Percentiles rank a stretch among this genome's conserved stretches.
Conservation (phyloP, 805 yeast genomes). For the Henningerozyma blattae region DNA sequence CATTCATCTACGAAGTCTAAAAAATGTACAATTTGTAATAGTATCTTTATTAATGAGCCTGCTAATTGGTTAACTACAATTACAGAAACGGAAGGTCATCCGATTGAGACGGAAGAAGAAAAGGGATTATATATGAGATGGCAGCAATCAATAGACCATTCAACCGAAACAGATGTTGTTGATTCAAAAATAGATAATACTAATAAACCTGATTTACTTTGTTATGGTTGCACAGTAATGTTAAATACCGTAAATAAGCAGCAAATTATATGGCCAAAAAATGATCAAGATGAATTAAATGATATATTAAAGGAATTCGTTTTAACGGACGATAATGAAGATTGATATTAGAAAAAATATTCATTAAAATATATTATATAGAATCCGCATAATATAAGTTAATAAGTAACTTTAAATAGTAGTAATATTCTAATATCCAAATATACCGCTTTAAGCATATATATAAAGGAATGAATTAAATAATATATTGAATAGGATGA, state of each 20-base stretch:
- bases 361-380: too few relatives aligned
- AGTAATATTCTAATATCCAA: too few relatives aligned
- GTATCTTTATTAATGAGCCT: slow-evolving; percentile 43
- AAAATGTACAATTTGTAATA: slow-evolving; percentile 49
- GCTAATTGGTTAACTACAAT: slow-evolving; percentile 56
- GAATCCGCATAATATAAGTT: too few relatives aligned
- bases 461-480: too few relatives aligned
- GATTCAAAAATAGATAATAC: slow-evolving; percentile 3
- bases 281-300: slow-evolving; percentile 22
- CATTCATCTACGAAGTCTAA: slow-evolving; percentile 4
- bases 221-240: slow-evolving; percentile 70
- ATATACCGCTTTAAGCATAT: too few relatives aligned
- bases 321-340: slow-evolving; percentile 28
- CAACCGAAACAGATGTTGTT: slow-evolving; percentile 1
- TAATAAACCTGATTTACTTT: slow-evolving; percentile 26
- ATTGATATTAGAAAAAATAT: not conserved
- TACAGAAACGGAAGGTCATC: slow-evolving; percentile 47
- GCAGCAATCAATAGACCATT: slow-evolving; percentile 13
- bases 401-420: too few relatives aligned
- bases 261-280: slow-evolving; percentile 29
- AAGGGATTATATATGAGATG: slow-evolving; percentile 24
- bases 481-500: too few relatives aligned
- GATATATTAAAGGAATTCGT: slow-evolving; percentile 37
- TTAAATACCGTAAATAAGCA: slow-evolving; percentile 32
- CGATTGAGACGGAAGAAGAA: slow-evolving; percentile 34